phyloP scores from a whole-genome alignment of 1,284 basidiomycete species.

The Stygiomarasmius scandens region DNA sequence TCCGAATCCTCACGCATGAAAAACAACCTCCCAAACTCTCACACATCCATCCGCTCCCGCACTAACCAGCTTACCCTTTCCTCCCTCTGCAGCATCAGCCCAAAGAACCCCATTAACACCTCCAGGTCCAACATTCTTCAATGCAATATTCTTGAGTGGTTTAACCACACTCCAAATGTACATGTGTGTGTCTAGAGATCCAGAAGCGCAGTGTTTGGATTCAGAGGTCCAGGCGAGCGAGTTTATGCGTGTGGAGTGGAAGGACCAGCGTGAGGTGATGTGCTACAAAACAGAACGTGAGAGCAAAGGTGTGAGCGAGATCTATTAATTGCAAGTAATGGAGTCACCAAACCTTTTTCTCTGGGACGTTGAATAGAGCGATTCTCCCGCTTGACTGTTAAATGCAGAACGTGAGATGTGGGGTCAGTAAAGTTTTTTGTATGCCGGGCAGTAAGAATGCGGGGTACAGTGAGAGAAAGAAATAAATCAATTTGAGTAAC shows the following conservation, averaged over 20 bases:
- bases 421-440: too few species aligned
- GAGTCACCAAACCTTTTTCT: slow-evolving; percentile 54
- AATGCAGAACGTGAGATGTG: neutral
- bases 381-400: slow-evolving; percentile 78
- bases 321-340: too few species aligned
- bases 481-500: too few species aligned
- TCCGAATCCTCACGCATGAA: slow-evolving; percentile 34
- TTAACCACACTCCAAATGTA: slow-evolving; percentile 87
- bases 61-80: slow-evolving; percentile 60
- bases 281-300: too few species aligned
- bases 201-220: slow-evolving; percentile 79
- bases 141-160: slow-evolving; percentile 77
- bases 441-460: neutral
- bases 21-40: slow-evolving; percentile 73
- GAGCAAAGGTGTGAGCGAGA: too few species aligned
- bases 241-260: slow-evolving; percentile 84
- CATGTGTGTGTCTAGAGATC: slow-evolving; percentile 89
- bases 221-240: slow-evolving; percentile 80
- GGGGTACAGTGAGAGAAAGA: neutral
- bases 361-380: slow-evolving; percentile 72
- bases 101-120: slow-evolving; percentile 84
- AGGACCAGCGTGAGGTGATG: slow-evolving; percentile 82
- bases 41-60: slow-evolving; percentile 87
- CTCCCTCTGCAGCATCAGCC: slow-evolving; percentile 48
- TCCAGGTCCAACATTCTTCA: slow-evolving; percentile 85